Percentiles rank a stretch among this genome's conserved stretches.
phyloP scores from a whole-genome alignment of 805 yeast genomes.

The Lipomyces yamanashiensis region DNA sequence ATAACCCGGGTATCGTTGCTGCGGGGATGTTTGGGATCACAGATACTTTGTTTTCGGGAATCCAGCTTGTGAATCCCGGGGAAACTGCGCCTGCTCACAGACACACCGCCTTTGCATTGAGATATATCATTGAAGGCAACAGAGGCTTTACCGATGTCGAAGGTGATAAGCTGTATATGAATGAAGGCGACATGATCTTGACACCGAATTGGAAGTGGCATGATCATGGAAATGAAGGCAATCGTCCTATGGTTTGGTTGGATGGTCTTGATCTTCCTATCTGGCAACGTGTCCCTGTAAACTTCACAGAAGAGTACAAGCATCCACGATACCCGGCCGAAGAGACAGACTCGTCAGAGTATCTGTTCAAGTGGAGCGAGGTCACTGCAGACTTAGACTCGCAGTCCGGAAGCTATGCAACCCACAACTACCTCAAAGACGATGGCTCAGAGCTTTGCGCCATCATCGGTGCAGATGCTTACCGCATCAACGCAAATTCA shows the following conservation, averaged over 20 bases:
- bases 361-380: not conserved
- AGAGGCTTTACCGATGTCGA: conserved; percentile 4
- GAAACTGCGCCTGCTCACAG: conserved; percentile 5
- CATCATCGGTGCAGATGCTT: not conserved
- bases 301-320: conserved; percentile 3
- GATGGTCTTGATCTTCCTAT: conserved; percentile 5
- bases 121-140: conserved; percentile 4
- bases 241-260: not conserved
- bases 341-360: not conserved
- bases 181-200: conserved; percentile 1
- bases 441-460: conserved; percentile 3
- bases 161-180: not conserved
- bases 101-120: conserved; percentile 3
- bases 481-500: conserved; percentile 1
- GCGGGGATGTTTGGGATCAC: conserved; percentile 1
- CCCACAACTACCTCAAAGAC: not conserved
- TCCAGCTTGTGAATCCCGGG: conserved; percentile 8
- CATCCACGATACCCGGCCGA: conserved; percentile 1
- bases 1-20: conserved; percentile 4
- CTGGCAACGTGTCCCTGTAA: conserved; percentile 3
- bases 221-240: conserved; percentile 5
- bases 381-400: not conserved
- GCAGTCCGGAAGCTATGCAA: not conserved
- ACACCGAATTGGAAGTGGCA: conserved; percentile 9
- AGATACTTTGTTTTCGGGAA: conserved; percentile 3